Base-by-base conservation (phyloP, 1,284 basidiomycete genomes). In the Exobasidium rhododendri region DNA sequence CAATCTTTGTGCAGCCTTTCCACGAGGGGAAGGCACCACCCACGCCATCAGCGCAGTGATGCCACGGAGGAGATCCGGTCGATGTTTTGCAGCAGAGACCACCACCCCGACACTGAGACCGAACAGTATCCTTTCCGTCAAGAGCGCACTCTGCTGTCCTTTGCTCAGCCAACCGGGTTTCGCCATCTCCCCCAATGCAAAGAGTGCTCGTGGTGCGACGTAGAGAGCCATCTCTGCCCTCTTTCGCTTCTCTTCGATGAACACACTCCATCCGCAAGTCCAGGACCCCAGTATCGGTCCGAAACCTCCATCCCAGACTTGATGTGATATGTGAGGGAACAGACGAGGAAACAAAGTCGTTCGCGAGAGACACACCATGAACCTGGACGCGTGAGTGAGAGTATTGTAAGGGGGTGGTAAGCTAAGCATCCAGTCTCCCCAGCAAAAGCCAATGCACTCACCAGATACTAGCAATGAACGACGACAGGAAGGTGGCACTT, bases 181-280 rank as follows among this genome's bases (percentile, higher is more conserved):
- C 0, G 64, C 56, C 11, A 62, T 63, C 58, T 79, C 77, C 3
- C 68, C 68, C 44, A 72, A 60, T 0, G 77, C 74, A 45, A 75
- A 78, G 32, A 81, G 56, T 14, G 81, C 81, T 20, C 81, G 54
- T n/a, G 80, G 79, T 1, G 80, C 80, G 4, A 78, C 76, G 61
- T 80, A 81, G 22, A 81, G 62, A 17, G 80, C 80, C 81, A 81
- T 81, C 61, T 81, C 81, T 0, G 76, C 71, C 10, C 80, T 59
- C 40, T 81, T 73, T 7, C 77, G 67, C 62, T 77, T 80, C 64
- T 81, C 80, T 59, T 81, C 81, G 44, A 81, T 74, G 22, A 81
- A 69, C 40, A 81, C 74, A 30, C 55, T 55, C n/a, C 65, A 77
- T 2, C 71, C 69, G 31, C 67, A 77, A 1, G 61, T 66, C 30